phyloP scores from a whole-genome alignment of 2,329 filamentous ascomycete species.

The Aquanectria penicillioides region DNA sequence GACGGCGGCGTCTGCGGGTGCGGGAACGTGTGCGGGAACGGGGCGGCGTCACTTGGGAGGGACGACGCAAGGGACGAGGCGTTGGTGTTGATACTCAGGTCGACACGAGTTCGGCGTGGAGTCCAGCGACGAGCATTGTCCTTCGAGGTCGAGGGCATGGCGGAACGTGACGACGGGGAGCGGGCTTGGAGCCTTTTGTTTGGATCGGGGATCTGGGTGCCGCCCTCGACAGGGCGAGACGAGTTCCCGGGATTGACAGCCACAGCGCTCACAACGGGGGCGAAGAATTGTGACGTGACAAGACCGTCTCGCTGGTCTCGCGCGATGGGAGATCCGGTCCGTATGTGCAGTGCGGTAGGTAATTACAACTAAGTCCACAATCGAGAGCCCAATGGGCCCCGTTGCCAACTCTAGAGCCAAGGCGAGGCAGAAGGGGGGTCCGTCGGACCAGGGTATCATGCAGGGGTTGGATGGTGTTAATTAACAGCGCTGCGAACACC shows the following conservation, averaged over 20 bases:
- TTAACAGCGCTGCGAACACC: conserved; percentile 26
- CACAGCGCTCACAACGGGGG: conserved; percentile 34
- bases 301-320: conserved; percentile 27
- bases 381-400: not conserved
- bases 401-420: conserved; percentile 6
- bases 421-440: conserved; percentile 15
- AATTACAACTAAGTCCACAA: conserved; percentile 21
- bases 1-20: conserved; percentile 33
- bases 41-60: conserved; percentile 33
- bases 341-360: conserved; percentile 14
- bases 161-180: conserved; percentile 25
- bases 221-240: conserved; percentile 15
- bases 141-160: conserved; percentile 34
- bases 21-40: conserved; percentile 17
- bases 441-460: conserved; percentile 34
- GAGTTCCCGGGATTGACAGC: conserved; percentile 37
- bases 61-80: conserved; percentile 37
- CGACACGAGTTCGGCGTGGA: conserved; percentile 37
- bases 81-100: conserved; percentile 40
- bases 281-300: conserved; percentile 41
- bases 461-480: conserved; percentile 37
- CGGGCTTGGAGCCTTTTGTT: conserved; percentile 32
- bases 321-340: conserved; percentile 28
- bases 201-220: conserved; percentile 31
- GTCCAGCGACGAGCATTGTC: conserved; percentile 41